Percentiles rank a stretch among this genome's conserved stretches.
These are phyloP conservation scores for Leccinum variabile DNA, from an alignment of 1,284 basidiomycete genomes.

Conservation along the genomic window DNA sequence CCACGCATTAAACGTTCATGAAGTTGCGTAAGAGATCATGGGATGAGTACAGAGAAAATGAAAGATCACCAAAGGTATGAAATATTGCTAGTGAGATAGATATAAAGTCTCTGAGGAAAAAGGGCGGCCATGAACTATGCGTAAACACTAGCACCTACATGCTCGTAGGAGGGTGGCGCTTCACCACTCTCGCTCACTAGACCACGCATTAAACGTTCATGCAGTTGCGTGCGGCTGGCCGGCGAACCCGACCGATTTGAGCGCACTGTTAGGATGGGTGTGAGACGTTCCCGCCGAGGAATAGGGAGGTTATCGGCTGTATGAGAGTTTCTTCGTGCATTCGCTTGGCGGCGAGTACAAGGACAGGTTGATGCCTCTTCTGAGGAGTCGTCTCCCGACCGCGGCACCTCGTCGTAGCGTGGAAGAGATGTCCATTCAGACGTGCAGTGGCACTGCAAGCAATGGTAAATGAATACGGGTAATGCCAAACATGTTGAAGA, in stretches of 20 bases:
- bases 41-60: not conserved
- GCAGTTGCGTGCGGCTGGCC: conserved; percentile 46
- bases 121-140: not conserved
- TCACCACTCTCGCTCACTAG: conserved; percentile 65
- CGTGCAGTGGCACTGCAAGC: conserved; percentile 71
- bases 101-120: not conserved
- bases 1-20: conserved; percentile 58
- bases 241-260: conserved; percentile 34
- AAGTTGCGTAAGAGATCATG: no score
- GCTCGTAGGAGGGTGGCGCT: conserved; percentile 60
- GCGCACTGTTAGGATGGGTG: conserved; percentile 39
- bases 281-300: conserved; percentile 24
- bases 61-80: not conserved
- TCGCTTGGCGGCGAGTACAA: conserved; percentile 32
- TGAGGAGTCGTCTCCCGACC: conserved; percentile 34
- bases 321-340: not conserved
- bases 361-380: conserved; percentile 44
- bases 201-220: conserved; percentile 61
- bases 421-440: conserved; percentile 77
- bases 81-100: not conserved
- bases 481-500: not conserved
- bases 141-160: not conserved
- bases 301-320: not conserved
- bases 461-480: not conserved
- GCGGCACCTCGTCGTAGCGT: conserved; percentile 50